Conservation (phyloP, 2,329 filamentous ascomycete species). For the Tetracladium maxilliforme region DNA sequence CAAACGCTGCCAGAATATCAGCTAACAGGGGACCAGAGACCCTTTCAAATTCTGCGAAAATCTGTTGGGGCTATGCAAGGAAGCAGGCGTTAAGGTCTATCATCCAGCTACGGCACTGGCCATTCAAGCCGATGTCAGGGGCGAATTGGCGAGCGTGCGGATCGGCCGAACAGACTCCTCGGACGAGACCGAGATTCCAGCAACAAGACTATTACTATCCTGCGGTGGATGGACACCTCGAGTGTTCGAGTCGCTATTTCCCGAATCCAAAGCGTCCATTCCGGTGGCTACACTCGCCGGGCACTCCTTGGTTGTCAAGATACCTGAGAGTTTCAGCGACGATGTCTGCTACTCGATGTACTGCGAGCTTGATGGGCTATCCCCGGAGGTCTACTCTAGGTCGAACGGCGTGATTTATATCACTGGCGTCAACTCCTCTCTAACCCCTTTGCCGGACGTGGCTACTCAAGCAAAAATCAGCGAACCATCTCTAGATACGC, state of each 20-base stretch:
- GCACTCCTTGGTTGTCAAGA: conserved; percentile 57
- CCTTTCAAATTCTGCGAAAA: conserved; percentile 52
- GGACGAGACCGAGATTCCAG: conserved; percentile 37
- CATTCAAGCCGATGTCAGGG: conserved; percentile 32
- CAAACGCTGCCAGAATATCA: conserved; percentile 1
- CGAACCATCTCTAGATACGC: conserved; percentile 26
- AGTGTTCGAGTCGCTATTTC: conserved; percentile 53
- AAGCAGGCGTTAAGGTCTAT: conserved; percentile 48
- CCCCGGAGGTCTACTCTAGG: conserved; percentile 58
- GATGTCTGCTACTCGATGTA: too few relatives aligned
- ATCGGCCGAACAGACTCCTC: conserved; percentile 28
- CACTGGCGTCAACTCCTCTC: conserved; percentile 52
- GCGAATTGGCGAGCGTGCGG: conserved; percentile 33
- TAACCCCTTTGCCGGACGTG: conserved; percentile 41
- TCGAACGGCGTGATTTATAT: conserved; percentile 56
- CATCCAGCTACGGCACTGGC: conserved; percentile 43
- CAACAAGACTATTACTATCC: conserved; percentile 49
- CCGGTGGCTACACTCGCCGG: conserved; percentile 51
- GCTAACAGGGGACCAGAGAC: conserved; percentile 29
- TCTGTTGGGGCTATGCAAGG: conserved; percentile 40
- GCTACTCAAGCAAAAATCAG: conserved; percentile 34
- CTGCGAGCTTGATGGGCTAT: too few relatives aligned
- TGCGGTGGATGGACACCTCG: conserved; percentile 57
- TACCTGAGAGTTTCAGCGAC: too few relatives aligned
- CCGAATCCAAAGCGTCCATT: conserved; percentile 31